Evolutionary conservation across 805 yeast species (phyloP).

Genomic region (Cyberlindnera sargentensis): DNA sequence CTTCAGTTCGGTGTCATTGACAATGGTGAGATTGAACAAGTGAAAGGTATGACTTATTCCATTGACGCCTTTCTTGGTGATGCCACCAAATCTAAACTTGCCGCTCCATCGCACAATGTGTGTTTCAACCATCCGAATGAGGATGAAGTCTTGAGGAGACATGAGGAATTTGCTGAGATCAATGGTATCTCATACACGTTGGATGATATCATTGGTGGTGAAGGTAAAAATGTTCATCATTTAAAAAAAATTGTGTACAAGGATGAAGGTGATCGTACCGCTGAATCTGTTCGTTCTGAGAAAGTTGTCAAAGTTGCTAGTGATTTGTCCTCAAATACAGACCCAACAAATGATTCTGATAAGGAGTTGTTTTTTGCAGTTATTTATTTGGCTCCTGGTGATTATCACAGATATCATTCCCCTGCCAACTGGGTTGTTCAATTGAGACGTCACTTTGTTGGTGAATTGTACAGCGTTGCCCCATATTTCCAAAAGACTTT

Average conservation of each 20-base stretch:
- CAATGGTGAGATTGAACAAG: constrained; percentile 90
- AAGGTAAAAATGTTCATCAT: constrained; percentile 35
- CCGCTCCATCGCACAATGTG: constrained; percentile 48
- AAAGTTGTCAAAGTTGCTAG: constrained; percentile 35
- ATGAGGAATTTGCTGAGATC: constrained; percentile 68
- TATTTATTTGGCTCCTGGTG: constrained; percentile 95
- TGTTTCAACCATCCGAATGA: constrained; percentile 38
- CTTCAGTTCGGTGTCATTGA: constrained; percentile 76
- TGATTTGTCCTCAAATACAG: constrained; percentile 13
- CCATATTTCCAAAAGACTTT: constrained; percentile 91
- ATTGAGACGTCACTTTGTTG: constrained; percentile 88
- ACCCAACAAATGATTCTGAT: constrained; percentile 26
- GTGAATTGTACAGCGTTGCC: constrained; percentile 92
- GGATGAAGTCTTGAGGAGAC: constrained; percentile 38
- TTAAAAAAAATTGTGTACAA: constrained; percentile 42
- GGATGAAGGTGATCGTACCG: constrained; percentile 64
- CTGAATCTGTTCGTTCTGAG: constrained; percentile 24
- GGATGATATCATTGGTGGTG: constrained; percentile 61
- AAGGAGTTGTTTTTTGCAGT: constrained; percentile 80
- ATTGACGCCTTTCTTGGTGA: constrained; percentile 82
- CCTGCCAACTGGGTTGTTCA: constrained; percentile 96
- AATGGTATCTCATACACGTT: constrained; percentile 68
- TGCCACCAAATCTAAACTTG: constrained; percentile 31
- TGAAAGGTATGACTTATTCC: constrained; percentile 91
- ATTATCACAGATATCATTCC: constrained; percentile 94